These are phyloP conservation scores for Recurvomyces mirabilis DNA, from an alignment of 495 filamentous ascomycete species.

Conservation along the genomic window DNA sequence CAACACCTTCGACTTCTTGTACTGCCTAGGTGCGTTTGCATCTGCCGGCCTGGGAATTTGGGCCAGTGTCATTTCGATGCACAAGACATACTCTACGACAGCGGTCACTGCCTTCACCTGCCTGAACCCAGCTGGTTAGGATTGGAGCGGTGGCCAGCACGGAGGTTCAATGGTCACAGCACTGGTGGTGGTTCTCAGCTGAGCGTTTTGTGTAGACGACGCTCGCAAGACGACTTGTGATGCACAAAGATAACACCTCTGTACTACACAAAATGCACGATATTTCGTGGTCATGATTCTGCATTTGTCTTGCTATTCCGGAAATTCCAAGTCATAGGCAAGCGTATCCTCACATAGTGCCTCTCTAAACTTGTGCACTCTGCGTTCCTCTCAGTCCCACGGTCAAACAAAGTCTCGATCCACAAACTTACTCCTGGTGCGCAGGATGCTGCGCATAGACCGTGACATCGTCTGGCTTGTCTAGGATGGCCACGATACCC, in stretches of 20 bases:
- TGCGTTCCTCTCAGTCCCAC: too few species aligned
- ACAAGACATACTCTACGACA: neutral
- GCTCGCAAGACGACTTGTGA: too few species aligned
- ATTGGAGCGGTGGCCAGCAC: too few species aligned
- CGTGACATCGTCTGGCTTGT: constrained; percentile 2
- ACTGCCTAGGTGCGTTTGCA: constrained; percentile 21
- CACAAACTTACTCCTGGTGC: neutral
- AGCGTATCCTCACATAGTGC: neutral
- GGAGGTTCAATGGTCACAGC: too few species aligned
- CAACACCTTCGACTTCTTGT: constrained; percentile 25
- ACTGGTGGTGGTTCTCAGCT: too few species aligned
- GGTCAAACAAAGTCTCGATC: neutral
- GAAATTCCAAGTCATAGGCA: neutral
- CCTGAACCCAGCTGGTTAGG: constrained; percentile 4
- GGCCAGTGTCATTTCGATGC: constrained; percentile 14
- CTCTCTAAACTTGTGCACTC: neutral
- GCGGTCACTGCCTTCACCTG: constrained; percentile 7
- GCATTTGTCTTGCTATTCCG: too few species aligned
- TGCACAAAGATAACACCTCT: too few species aligned
- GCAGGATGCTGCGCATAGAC: constrained; percentile 12
- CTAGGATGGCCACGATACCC: constrained; percentile 4
- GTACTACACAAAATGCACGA: too few species aligned
- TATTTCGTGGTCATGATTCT: too few species aligned
- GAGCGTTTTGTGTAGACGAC: too few species aligned
- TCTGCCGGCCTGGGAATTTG: constrained; percentile 25